Base-by-base conservation (phyloP, 1,139 yeast genomes). In the Scheffersomyces parashehatae region DNA sequence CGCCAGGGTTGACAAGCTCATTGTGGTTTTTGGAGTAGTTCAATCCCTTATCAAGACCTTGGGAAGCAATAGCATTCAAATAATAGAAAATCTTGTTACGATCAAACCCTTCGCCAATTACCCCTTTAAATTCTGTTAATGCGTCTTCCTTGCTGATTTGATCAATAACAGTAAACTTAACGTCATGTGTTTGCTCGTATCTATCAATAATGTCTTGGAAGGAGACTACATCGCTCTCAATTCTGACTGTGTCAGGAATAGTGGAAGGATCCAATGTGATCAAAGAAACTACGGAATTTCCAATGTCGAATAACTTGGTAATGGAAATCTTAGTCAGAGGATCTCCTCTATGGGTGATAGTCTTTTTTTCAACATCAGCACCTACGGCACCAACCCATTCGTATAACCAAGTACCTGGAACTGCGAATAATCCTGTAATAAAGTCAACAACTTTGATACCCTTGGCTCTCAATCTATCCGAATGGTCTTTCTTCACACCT, bases 1-100 rank as follows among this genome's bases (percentile, higher is more conserved):
- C 77, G 15, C 69, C 70, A 1, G 86, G 86, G 57, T 82, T 82
- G 43, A 82, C 68, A 33, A 76, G 53, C 52, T 82, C 85, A 43
- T 73, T 71, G 38, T 79, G 77, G 49, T 65, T 64, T 9, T 52
- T 44, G 2, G 50, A 47, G 29, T 60, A 54, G 47, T 31, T 15
- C 20, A 31, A n/a, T 11, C 35, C 35, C 20, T 31, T 31, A 31
- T 31, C 35, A n/a, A 20, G 15, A 14, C 35, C 35, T 13, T 31
- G 35, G 6, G 35, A 31, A 14, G 35, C 35, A 14, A 31, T 31
- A 5, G 35, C 35, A 14, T 31, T 15, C 20, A 31, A 31, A 8
- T 31, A 31, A 13, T n/a, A 31, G 20, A 31, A 31, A 7, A 31
- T 31, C 5, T 31, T 20, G 11, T 11, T n/a, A 4, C 24, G 35